phyloP scores from a whole-genome alignment of 495 filamentous ascomycete species.

The Aspergillus avenaceus region DNA sequence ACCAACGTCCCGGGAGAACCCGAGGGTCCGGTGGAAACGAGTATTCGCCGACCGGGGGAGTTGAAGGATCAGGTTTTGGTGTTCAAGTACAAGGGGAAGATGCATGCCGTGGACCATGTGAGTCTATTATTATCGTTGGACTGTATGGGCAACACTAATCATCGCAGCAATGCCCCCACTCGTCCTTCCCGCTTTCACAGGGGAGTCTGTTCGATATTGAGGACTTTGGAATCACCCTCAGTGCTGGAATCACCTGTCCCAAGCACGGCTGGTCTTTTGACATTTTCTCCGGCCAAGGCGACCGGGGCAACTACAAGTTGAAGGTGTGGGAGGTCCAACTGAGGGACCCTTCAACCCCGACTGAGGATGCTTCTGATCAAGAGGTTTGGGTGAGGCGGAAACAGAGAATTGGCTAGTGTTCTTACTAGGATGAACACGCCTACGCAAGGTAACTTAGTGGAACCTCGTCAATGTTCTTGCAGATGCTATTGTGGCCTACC shows the following conservation, averaged over 20 bases:
- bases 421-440: no score
- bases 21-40: slow-evolving; percentile 25
- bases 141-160: slow-evolving; percentile 8
- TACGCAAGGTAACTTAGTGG: no score
- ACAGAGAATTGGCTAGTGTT: slow-evolving; percentile 36
- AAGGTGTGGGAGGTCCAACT: slow-evolving; percentile 57
- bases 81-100: slow-evolving; percentile 52
- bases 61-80: slow-evolving; percentile 56
- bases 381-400: slow-evolving; percentile 53
- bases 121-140: slow-evolving; percentile 15
- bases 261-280: slow-evolving; percentile 63
- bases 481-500: no score
- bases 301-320: slow-evolving; percentile 54
- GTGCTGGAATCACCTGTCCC: slow-evolving; percentile 52
- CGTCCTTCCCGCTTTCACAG: slow-evolving; percentile 52
- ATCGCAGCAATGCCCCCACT: slow-evolving; percentile 56
- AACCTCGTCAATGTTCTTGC: no score
- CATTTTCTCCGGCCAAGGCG: slow-evolving; percentile 49
- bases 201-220: slow-evolving; percentile 59
- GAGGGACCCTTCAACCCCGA: slow-evolving; percentile 25
- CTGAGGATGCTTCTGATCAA: slow-evolving; percentile 26
- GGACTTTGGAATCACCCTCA: slow-evolving; percentile 50
- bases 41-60: slow-evolving; percentile 40
- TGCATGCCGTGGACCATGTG: slow-evolving; percentile 60
- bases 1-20: slow-evolving; percentile 13